phyloP scores from a whole-genome alignment of 2,329 filamentous ascomycete species.

The Paraconiothyrium brasiliense region DNA sequence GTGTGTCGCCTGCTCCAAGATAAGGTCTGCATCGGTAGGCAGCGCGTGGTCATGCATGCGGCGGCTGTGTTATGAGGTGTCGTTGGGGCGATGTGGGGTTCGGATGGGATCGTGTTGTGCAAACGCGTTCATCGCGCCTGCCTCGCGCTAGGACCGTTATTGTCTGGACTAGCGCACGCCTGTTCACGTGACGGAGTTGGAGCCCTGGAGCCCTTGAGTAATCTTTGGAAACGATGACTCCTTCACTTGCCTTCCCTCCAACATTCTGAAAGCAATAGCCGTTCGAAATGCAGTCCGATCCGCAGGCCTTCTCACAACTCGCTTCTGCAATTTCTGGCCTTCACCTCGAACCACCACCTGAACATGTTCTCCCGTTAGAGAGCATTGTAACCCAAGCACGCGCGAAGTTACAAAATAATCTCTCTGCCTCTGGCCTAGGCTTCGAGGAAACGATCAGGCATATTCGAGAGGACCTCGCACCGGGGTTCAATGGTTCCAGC shows the following conservation, averaged over 20 bases:
- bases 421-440: slow-evolving; percentile 56
- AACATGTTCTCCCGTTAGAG: slow-evolving; percentile 47
- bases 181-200: slow-evolving; percentile 35
- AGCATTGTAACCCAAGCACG: slow-evolving; percentile 42
- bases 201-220: no score
- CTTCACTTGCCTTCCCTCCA: background rate
- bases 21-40: slow-evolving; percentile 30
- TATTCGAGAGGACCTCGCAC: slow-evolving; percentile 56
- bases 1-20: slow-evolving; percentile 39
- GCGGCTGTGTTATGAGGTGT: slow-evolving; percentile 19
- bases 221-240: background rate
- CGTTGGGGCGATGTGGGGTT: slow-evolving; percentile 34
- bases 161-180: slow-evolving; percentile 26
- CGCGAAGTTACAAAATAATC: slow-evolving; percentile 43
- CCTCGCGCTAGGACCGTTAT: slow-evolving; percentile 14
- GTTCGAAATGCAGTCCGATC: slow-evolving; percentile 25
- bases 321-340: slow-evolving; percentile 36
- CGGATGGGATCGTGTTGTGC: slow-evolving; percentile 28
- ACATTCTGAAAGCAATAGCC: background rate
- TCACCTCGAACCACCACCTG: slow-evolving; percentile 27
- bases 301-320: slow-evolving; percentile 30
- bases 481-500: slow-evolving; percentile 72
- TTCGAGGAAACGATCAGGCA: slow-evolving; percentile 54
- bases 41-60: slow-evolving; percentile 33
- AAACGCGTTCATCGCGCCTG: slow-evolving; percentile 33